phyloP scores from a whole-genome alignment of 2,329 filamentous ascomycete genomes.

The Penicillium sp. region DNA sequence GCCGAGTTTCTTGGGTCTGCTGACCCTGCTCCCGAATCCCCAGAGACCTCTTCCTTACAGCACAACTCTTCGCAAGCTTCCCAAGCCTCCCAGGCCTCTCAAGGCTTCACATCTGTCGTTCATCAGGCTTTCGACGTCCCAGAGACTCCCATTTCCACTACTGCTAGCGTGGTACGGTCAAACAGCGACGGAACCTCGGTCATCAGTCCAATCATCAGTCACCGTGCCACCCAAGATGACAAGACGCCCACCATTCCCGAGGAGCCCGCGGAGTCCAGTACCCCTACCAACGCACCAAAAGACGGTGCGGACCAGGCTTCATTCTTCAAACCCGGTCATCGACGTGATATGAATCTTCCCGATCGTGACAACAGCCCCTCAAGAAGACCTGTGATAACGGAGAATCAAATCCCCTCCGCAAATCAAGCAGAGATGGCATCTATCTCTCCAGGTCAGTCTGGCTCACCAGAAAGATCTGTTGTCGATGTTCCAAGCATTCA shows the following conservation, averaged over 20 bases:
- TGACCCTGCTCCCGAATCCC: slow-evolving; percentile 15
- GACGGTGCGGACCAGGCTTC: slow-evolving; percentile 27
- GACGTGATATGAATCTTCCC: slow-evolving; percentile 61
- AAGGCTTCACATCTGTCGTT: slow-evolving; percentile 61
- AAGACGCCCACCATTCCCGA: slow-evolving; percentile 60
- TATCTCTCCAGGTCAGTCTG: slow-evolving; percentile 35
- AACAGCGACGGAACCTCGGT: slow-evolving; percentile 64
- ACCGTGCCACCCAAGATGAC: slow-evolving; percentile 41
- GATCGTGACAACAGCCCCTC: slow-evolving; percentile 63
- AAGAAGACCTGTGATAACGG: slow-evolving; percentile 57
- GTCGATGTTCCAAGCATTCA: slow-evolving; percentile 6
- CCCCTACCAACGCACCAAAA: slow-evolving; percentile 25
- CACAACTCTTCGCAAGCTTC: slow-evolving; percentile 52
- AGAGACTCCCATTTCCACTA: slow-evolving; percentile 57
- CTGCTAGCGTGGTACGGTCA: slow-evolving; percentile 58
- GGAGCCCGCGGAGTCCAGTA: slow-evolving; percentile 45
- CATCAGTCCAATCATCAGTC: slow-evolving; percentile 66
- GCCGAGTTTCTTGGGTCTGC: slow-evolving; percentile 29
- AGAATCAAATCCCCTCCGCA: slow-evolving; percentile 44
- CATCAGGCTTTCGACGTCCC: slow-evolving; percentile 65
- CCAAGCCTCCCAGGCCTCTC: slow-evolving; percentile 24
- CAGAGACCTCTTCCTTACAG: slow-evolving; percentile 42
- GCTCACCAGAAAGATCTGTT: slow-evolving; percentile 14
- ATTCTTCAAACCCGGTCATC: slow-evolving; percentile 56
- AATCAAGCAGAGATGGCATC: slow-evolving; percentile 50